phyloP scores from a whole-genome alignment of 1,284 basidiomycete species.

The Fistulinella cinereoalba region DNA sequence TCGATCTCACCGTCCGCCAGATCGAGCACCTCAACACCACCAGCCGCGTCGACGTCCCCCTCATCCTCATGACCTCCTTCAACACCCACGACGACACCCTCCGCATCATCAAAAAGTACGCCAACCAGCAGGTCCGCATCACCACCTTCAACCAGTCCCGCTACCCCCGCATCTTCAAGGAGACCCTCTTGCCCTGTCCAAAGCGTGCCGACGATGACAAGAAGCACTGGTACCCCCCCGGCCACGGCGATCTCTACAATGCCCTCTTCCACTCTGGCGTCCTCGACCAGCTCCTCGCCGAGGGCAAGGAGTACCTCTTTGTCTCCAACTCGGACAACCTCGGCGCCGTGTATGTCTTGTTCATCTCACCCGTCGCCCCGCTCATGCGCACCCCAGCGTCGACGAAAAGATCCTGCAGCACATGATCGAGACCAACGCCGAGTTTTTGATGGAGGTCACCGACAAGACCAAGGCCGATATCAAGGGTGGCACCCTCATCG shows the following conservation, averaged over 20 bases:
- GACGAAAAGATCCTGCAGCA: slow-evolving; percentile 85
- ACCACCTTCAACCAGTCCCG: slow-evolving; percentile 98
- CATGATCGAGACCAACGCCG: slow-evolving; percentile 85
- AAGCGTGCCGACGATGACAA: slow-evolving; percentile 88
- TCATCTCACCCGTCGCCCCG: slow-evolving; percentile 22
- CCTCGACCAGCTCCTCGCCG: slow-evolving; percentile 89
- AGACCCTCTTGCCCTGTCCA: slow-evolving; percentile 89
- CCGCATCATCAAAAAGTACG: slow-evolving; percentile 99
- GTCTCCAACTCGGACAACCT: slow-evolving; percentile 99
- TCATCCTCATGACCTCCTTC: slow-evolving; percentile 99
- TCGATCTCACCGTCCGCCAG: slow-evolving; percentile 95
- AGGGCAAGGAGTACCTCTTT: slow-evolving; percentile 99
- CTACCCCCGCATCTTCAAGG: slow-evolving; percentile 97
- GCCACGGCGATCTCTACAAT: slow-evolving; percentile 97
- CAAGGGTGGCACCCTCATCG: slow-evolving; percentile 98
- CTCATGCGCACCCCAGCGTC: slow-evolving; percentile 45
- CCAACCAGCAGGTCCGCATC: slow-evolving; percentile 95
- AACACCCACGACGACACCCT: slow-evolving; percentile 98
- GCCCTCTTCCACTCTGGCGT: slow-evolving; percentile 94
- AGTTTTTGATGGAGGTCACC: slow-evolving; percentile 98
- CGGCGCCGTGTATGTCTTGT: slow-evolving; percentile 83
- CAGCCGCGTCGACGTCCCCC: slow-evolving; percentile 80
- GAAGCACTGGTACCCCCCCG: slow-evolving; percentile 97
- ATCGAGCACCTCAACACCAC: slow-evolving; percentile 88
- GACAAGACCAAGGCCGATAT: slow-evolving; percentile 99